Evolutionary conservation across 2,329 filamentous ascomycete species (phyloP).

Genomic region (Waltergamsia citrina): DNA sequence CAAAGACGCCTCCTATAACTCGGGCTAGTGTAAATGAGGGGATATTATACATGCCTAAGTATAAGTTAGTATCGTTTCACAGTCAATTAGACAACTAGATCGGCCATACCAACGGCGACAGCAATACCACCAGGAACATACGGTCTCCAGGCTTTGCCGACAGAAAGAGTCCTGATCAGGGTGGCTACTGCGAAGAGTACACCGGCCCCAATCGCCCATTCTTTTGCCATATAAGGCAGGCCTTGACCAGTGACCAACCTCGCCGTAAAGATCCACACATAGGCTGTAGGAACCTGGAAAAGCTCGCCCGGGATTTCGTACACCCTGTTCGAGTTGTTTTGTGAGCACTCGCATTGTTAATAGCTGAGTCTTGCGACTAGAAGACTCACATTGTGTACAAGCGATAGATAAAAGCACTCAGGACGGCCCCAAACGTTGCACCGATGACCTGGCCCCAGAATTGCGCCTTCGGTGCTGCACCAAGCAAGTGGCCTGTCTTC

Average conservation of each 20-base stretch:
- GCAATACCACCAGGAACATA: slow-evolving; percentile 89
- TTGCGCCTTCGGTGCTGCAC: slow-evolving; percentile 86
- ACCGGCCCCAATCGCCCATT: slow-evolving; percentile 71
- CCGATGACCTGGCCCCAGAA: slow-evolving; percentile 97
- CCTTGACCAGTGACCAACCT: slow-evolving; percentile 86
- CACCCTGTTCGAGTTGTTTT: no score
- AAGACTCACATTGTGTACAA: slow-evolving; percentile 59
- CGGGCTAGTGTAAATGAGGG: slow-evolving; percentile 90
- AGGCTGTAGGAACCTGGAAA: slow-evolving; percentile 90
- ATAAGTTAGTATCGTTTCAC: neutral
- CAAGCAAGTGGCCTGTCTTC: slow-evolving; percentile 89
- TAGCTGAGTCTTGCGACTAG: slow-evolving; percentile 1
- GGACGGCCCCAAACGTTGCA: slow-evolving; percentile 72
- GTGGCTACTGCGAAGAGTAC: slow-evolving; percentile 66
- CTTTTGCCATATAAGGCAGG: slow-evolving; percentile 70
- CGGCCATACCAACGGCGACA: slow-evolving; percentile 69
- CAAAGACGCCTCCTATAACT: slow-evolving; percentile 64
- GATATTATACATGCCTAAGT: slow-evolving; percentile 85
- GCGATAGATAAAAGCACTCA: slow-evolving; percentile 80
- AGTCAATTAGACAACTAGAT: neutral
- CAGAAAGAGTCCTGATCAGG: slow-evolving; percentile 51
- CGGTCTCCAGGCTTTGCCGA: slow-evolving; percentile 55
- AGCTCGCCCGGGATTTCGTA: slow-evolving; percentile 82
- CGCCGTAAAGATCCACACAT: slow-evolving; percentile 96
- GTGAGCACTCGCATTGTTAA: no score